Evolutionary conservation across 2,329 filamentous ascomycete species (phyloP).

Genomic region (Alternaria alternata): DNA sequence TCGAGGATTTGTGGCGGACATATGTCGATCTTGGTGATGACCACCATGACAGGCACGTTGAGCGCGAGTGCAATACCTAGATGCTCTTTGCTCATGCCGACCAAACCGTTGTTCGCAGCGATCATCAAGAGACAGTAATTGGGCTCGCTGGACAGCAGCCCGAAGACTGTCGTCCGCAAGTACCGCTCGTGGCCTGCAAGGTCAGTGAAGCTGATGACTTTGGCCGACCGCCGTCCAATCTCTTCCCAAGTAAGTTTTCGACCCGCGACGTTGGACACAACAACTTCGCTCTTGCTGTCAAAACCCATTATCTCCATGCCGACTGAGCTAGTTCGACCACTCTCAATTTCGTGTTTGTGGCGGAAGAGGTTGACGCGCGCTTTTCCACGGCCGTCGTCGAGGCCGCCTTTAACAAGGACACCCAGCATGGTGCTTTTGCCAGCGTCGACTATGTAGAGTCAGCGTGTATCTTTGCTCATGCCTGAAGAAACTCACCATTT

Average conservation of each 20-base stretch:
- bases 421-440: slow-evolving; percentile 97
- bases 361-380: slow-evolving; percentile 95
- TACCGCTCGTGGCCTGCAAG: slow-evolving; percentile 96
- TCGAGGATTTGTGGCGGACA: slow-evolving; percentile 94
- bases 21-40: slow-evolving; percentile 98
- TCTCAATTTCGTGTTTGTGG: slow-evolving; percentile 98
- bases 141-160: slow-evolving; percentile 89
- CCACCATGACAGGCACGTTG: slow-evolving; percentile 97
- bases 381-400: slow-evolving; percentile 93
- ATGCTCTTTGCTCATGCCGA: slow-evolving; percentile 99
- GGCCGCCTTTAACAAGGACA: slow-evolving; percentile 91
- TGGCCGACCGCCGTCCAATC: slow-evolving; percentile 90
- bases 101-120: slow-evolving; percentile 93
- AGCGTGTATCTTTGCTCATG: slow-evolving; percentile 5
- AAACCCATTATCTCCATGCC: slow-evolving; percentile 99
- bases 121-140: slow-evolving; percentile 99
- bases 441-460: slow-evolving; percentile 73
- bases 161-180: slow-evolving; percentile 94
- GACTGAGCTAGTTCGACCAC: slow-evolving; percentile 91
- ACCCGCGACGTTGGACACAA: slow-evolving; percentile 82
- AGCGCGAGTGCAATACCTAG: slow-evolving; percentile 91
- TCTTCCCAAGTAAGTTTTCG: slow-evolving; percentile 96
- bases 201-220: slow-evolving; percentile 97
- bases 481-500: slow-evolving; percentile 69
- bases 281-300: slow-evolving; percentile 82